phyloP scores from a whole-genome alignment of 148 eudicot species.

The Rhododendron griersonianum region DNA sequence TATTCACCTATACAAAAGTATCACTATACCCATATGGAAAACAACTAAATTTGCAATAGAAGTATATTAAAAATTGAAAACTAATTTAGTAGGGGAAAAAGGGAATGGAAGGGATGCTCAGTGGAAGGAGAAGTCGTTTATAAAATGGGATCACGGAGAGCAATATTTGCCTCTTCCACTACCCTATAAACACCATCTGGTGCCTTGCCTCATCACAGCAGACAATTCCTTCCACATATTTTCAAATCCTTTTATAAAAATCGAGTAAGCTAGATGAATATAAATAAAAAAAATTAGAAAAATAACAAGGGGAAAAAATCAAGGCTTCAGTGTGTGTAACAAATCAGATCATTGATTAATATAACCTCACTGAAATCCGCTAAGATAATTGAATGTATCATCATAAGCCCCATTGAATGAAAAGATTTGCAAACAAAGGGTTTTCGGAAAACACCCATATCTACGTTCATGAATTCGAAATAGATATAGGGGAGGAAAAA shows the following conservation, averaged over 20 bases:
- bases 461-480: neutral
- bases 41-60: no score
- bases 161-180: constrained; percentile 39
- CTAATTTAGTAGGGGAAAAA: neutral
- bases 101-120: constrained; percentile 31
- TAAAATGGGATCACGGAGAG: constrained; percentile 57
- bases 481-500: neutral
- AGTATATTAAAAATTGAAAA: neutral
- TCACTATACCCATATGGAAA: neutral
- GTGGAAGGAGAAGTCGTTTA: constrained; percentile 94
- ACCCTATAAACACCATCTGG: constrained; percentile 44
- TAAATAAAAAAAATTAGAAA: neutral
- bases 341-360: constrained; percentile 67
- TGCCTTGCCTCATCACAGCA: constrained; percentile 57
- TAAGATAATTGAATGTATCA: constrained; percentile 56
- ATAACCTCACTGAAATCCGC: constrained; percentile 91
- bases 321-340: constrained; percentile 94
- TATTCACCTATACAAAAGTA: no score
- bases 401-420: constrained; percentile 34
- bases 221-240: neutral
- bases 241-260: neutral
- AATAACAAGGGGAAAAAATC: neutral
- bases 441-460: neutral
- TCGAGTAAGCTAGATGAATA: no score
- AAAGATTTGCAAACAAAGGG: no score